Conservation (phyloP, 352 stramenopile species). For the Stramenopiles sp. region DNA sequence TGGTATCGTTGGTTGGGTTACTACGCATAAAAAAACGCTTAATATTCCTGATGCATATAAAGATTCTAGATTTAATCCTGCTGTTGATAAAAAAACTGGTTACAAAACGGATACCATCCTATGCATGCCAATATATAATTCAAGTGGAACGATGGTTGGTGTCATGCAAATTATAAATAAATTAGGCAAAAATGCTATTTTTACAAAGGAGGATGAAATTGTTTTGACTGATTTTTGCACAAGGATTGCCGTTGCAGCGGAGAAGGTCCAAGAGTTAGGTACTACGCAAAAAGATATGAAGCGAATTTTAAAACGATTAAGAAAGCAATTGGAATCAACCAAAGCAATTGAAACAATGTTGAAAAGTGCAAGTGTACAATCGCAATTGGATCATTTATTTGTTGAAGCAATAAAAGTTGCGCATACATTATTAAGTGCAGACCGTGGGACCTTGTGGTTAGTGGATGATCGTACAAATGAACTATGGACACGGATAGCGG, state of each 20-base stretch:
- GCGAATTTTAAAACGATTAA: not conserved
- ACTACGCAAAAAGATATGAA: not conserved
- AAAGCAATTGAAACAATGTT: not conserved
- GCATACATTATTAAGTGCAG: constrained; percentile 37
- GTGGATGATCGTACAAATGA: constrained; percentile 63
- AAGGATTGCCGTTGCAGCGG: not conserved
- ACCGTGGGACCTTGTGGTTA: constrained; percentile 72
- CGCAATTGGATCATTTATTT: not conserved
- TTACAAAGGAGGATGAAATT: not conserved
- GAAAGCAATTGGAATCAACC: not conserved
- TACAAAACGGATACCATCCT: not conserved
- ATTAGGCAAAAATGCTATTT: not conserved
- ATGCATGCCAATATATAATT: not conserved
- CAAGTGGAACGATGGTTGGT: not conserved
- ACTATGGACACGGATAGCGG: constrained; percentile 61
- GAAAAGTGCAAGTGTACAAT: not conserved
- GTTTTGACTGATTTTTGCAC: not conserved
- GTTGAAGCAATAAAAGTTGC: not conserved
- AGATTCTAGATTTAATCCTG: not conserved
- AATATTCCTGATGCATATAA: constrained; percentile 1
- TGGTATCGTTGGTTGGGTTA: not conserved
- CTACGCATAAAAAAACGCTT: not conserved
- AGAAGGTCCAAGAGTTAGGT: not conserved
- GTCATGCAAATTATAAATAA: constrained; percentile 7
- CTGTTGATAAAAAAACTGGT: not conserved